phyloP scores from a whole-genome alignment of 768 basidiomycete genomes.

The Podaxis sp. region DNA sequence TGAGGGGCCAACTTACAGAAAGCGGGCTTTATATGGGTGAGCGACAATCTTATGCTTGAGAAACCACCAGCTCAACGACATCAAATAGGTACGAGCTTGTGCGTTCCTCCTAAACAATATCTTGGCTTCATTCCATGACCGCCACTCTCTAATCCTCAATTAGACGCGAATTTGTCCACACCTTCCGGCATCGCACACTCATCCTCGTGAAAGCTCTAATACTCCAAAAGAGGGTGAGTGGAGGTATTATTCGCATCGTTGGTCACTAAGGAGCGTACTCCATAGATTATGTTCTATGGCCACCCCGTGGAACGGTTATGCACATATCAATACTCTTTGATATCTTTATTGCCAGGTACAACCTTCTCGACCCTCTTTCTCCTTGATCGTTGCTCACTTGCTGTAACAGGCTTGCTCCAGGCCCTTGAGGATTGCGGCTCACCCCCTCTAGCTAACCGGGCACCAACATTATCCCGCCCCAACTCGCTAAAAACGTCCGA shows the following conservation, averaged over 20 bases:
- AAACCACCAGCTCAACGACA: not conserved
- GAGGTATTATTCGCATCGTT: not conserved
- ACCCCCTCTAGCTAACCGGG: slow-evolving; percentile 68
- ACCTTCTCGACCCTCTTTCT: slow-evolving; percentile 4
- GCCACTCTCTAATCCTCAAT: not conserved
- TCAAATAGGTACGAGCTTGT: slow-evolving; percentile 66
- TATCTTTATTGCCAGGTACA: slow-evolving; percentile 86
- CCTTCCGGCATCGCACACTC: slow-evolving; percentile 88
- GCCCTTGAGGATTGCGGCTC: slow-evolving; percentile 89
- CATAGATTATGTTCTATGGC: slow-evolving; percentile 92
- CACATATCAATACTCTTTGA: slow-evolving; percentile 96
- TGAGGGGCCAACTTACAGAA: slow-evolving; percentile 82
- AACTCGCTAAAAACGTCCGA: slow-evolving; percentile 86
- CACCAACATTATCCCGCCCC: slow-evolving; percentile 55
- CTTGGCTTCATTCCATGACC: not conserved
- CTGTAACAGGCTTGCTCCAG: slow-evolving; percentile 69
- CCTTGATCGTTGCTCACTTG: not conserved
- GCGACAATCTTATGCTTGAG: slow-evolving; percentile 18
- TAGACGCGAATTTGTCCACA: slow-evolving; percentile 89
- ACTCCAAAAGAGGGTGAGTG: slow-evolving; percentile 81
- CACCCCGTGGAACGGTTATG: slow-evolving; percentile 95
- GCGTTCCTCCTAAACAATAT: slow-evolving; percentile 18
- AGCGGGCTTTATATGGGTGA: slow-evolving; percentile 93
- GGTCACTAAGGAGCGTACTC: not conserved
- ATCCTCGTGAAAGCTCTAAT: slow-evolving; percentile 93